phyloP scores from a whole-genome alignment of 768 basidiomycete genomes.

The Rhizopogon salebrosus region DNA sequence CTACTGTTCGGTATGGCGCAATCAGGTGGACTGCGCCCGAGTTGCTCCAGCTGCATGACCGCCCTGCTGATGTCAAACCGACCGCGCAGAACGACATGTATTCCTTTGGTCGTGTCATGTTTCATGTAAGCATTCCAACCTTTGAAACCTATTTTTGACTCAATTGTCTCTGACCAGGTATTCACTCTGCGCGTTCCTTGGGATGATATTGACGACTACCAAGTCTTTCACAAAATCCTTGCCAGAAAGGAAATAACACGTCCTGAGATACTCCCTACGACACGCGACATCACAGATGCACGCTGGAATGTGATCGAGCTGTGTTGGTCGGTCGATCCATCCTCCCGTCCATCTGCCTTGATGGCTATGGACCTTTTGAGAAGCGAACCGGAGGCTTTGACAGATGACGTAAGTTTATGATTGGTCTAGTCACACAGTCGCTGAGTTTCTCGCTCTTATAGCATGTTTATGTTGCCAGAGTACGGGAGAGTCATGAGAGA shows the following conservation, averaged over 20 bases:
- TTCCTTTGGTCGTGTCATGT: too few species aligned
- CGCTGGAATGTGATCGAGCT: background rate
- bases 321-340: background rate
- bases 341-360: background rate
- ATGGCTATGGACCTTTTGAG: background rate
- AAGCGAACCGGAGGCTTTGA: background rate
- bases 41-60: too few species aligned
- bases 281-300: too few species aligned
- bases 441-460: background rate
- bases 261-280: background rate
- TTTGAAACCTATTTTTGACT: constrained; percentile 39
- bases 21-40: too few species aligned
- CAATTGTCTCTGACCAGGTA: constrained; percentile 18
- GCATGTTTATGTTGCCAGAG: background rate
- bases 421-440: background rate
- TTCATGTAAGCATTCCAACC: constrained; percentile 36
- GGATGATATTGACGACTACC: too few species aligned
- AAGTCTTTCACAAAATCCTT: too few species aligned
- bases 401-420: background rate
- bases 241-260: background rate
- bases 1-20: too few species aligned
- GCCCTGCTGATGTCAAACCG: too few species aligned
- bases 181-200: background rate
- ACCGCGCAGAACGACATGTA: too few species aligned
- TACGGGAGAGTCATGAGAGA: background rate